Percentiles rank a stretch among this genome's conserved stretches.
Conservation (phyloP, 345 rosid species). For the Camelina neglecta region DNA sequence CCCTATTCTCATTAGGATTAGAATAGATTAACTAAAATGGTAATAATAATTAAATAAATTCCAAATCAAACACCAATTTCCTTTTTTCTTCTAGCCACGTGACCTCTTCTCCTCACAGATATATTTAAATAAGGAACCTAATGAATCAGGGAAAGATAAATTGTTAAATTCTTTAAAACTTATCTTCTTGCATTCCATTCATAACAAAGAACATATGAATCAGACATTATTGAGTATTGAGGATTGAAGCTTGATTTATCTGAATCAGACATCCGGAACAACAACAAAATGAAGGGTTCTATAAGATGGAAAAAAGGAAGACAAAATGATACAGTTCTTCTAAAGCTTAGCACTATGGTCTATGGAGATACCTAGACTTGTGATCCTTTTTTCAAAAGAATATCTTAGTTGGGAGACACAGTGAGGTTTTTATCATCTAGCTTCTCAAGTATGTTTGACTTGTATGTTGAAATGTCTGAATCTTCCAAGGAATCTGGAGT, state of each 20-base stretch:
- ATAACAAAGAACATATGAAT: constrained; percentile 33
- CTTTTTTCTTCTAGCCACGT: too few species aligned
- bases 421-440: constrained; percentile 58
- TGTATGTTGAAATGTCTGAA: constrained; percentile 58
- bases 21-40: too few species aligned
- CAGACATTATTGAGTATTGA: constrained; percentile 4
- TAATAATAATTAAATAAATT: too few species aligned
- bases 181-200: neutral
- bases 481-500: constrained; percentile 61
- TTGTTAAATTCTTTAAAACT: constrained; percentile 17
- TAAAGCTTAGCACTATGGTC: constrained; percentile 3
- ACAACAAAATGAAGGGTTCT: constrained; percentile 26
- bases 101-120: too few species aligned
- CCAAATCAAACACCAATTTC: too few species aligned
- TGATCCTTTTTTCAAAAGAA: neutral
- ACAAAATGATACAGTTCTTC: neutral
- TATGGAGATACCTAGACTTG: neutral
- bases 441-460: constrained; percentile 65
- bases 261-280: constrained; percentile 7
- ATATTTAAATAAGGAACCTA: too few species aligned
- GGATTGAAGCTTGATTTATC: constrained; percentile 9
- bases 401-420: constrained; percentile 34
- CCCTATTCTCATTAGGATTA: too few species aligned
- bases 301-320: constrained; percentile 22
- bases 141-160: constrained; percentile 8